Conservation (phyloP, 2,329 filamentous ascomycete genomes). For the Aspergillus arachidicola region DNA sequence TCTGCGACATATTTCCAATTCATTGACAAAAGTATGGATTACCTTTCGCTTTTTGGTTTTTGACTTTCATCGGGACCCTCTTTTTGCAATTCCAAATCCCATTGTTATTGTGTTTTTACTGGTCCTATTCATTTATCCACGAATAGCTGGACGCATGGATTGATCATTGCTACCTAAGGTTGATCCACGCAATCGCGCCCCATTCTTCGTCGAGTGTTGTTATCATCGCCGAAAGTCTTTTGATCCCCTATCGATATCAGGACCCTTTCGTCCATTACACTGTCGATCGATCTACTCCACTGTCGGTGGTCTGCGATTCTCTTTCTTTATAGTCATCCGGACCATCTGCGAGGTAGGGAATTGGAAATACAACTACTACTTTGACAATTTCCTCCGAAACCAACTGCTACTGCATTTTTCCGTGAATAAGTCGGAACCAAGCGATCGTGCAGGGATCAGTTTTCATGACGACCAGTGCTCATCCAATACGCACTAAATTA, state of each 20-base stretch:
- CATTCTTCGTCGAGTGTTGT: not conserved
- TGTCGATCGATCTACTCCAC: not conserved
- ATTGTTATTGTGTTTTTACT: not conserved
- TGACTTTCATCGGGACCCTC: not conserved
- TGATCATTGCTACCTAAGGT: constrained; percentile 9
- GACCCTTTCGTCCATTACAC: not conserved
- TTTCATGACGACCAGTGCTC: not conserved
- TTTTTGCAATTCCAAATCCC: not conserved
- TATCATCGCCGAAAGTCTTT: not conserved
- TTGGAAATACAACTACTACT: not conserved
- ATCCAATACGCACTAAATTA: constrained; percentile 10
- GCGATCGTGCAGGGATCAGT: constrained; percentile 1
- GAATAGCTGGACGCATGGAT: not conserved
- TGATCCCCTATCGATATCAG: not conserved
- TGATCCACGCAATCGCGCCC: constrained; percentile 9
- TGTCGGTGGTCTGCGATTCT: too few species aligned
- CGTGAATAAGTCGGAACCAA: not conserved
- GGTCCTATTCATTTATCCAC: not conserved
- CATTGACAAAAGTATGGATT: not conserved
- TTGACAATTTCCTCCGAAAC: not conserved
- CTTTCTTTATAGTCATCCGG: not conserved
- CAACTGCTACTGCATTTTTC: not conserved
- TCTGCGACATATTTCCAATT: constrained; percentile 6
- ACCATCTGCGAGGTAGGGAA: not conserved
- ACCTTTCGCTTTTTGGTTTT: constrained; percentile 5